A percentile compares a stretch with the other conserved stretches of the same genome.
Conservation (phyloP, 805 yeast species). For the Isabelozyma gotoi region DNA sequence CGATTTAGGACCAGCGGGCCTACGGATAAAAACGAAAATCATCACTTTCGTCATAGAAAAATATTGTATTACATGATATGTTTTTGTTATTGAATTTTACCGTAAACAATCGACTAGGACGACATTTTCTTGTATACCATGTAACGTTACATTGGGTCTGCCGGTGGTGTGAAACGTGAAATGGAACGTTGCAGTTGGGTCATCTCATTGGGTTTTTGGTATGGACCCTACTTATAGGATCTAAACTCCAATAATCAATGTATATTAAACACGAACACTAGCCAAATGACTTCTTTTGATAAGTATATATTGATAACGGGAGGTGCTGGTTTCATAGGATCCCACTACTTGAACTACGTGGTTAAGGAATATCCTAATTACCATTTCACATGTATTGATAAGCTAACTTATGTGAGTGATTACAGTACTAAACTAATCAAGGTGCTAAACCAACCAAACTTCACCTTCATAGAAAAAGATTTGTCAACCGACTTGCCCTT, state of each 20-base stretch:
- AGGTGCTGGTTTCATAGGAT: conserved; percentile 59
- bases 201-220: neutral
- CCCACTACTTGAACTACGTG: conserved; percentile 41
- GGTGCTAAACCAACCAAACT: conserved; percentile 13
- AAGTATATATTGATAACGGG: conserved; percentile 47
- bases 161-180: neutral
- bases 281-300: conserved; percentile 1
- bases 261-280: too few species aligned
- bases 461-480: conserved; percentile 32
- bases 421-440: conserved; percentile 19
- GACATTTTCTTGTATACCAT: neutral
- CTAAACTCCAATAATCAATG: too few species aligned
- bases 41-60: too few species aligned
- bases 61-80: too few species aligned
- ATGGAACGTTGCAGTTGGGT: neutral
- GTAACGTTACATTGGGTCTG: neutral
- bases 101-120: too few species aligned
- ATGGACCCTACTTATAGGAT: too few species aligned
- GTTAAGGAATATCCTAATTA: conserved; percentile 25
- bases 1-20: too few species aligned
- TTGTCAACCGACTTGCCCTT: conserved; percentile 23
- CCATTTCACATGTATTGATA: conserved; percentile 45
- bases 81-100: too few species aligned
- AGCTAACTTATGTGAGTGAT: conserved; percentile 45
- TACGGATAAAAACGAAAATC: too few species aligned